These are phyloP conservation scores for Ceratobasidium sp. DNA, from an alignment of 1,284 basidiomycete genomes.

Conservation along the genomic window DNA sequence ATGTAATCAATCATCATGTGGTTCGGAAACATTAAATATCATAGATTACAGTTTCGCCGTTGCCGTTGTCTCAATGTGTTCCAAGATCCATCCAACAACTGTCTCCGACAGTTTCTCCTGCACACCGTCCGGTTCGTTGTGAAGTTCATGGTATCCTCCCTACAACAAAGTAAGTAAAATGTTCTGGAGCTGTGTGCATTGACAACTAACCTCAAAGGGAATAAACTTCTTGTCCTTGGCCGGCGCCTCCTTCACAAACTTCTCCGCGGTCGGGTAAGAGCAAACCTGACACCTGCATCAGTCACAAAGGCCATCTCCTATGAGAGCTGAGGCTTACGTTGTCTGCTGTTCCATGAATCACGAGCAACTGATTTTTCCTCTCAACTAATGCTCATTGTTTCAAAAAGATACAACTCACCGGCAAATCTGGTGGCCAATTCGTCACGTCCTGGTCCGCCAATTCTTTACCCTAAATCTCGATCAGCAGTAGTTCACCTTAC, in stretches of 20 bases:
- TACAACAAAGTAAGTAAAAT: slow-evolving; percentile 54
- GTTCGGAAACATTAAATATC: not conserved
- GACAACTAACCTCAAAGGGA: slow-evolving; percentile 67
- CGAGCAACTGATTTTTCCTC: slow-evolving; percentile 66
- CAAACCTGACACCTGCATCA: slow-evolving; percentile 66
- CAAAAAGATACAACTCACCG: slow-evolving; percentile 63
- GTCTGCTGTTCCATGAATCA: slow-evolving; percentile 85
- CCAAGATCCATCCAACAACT: slow-evolving; percentile 42
- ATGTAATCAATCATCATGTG: not conserved
- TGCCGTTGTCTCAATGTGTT: not conserved
- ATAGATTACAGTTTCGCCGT: slow-evolving; percentile 25
- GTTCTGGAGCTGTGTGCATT: not conserved
- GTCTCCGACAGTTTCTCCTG: slow-evolving; percentile 69
- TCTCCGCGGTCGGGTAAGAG: slow-evolving; percentile 70
- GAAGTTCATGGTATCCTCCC: slow-evolving; percentile 86
- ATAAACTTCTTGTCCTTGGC: slow-evolving; percentile 75
- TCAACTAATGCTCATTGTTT: slow-evolving; percentile 40
- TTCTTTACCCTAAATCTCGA: slow-evolving; percentile 68
- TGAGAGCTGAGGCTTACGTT: slow-evolving; percentile 60
- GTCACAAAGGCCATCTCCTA: not conserved
- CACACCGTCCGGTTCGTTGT: slow-evolving; percentile 82
- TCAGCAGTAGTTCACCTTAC: slow-evolving; percentile 12
- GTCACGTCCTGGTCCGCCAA: slow-evolving; percentile 69
- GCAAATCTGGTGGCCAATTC: slow-evolving; percentile 79
- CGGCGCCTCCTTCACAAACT: slow-evolving; percentile 72